Percentiles rank a stretch among this genome's conserved stretches.
Conservation (phyloP, 1,139 yeast genomes). For the Diutina pseudorugosa region DNA sequence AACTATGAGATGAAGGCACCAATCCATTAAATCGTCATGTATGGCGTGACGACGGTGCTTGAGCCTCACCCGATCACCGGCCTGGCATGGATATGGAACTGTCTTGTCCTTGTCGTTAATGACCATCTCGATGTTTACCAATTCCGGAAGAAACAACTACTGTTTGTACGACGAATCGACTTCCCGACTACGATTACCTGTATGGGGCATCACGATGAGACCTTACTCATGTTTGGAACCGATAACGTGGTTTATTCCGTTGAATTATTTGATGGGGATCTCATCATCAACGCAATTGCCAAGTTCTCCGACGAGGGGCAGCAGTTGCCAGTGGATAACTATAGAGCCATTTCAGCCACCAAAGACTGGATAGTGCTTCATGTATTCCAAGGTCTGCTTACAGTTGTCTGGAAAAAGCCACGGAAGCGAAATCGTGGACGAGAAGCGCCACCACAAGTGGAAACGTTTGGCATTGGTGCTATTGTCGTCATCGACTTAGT, state of each 20-base stretch:
- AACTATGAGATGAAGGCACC: not conserved
- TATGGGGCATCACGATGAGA: not conserved
- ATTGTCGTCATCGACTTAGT: conserved; percentile 17
- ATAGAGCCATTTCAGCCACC: not conserved
- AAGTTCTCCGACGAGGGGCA: not conserved
- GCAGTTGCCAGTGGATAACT: not conserved
- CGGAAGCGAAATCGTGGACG: not conserved
- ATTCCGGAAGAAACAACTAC: not conserved
- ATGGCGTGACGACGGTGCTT: not conserved
- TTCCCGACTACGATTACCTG: not conserved
- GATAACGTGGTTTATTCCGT: not conserved
- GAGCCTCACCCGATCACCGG: not conserved
- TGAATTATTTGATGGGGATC: not conserved
- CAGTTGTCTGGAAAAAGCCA: not conserved
- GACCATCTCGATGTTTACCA: not conserved
- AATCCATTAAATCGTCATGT: not conserved
- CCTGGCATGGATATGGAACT: not conserved
- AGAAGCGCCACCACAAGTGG: conserved; percentile 1
- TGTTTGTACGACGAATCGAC: not conserved
- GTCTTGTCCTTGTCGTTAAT: not conserved
- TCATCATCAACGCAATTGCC: not conserved
- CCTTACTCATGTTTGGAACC: not conserved
- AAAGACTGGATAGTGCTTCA: not conserved
- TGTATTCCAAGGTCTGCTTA: not conserved
- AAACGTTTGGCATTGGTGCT: conserved; percentile 16